Evolutionary conservation across 441 rosid species (phyloP).

Genomic region (Rhodomyrtus psidioides): DNA sequence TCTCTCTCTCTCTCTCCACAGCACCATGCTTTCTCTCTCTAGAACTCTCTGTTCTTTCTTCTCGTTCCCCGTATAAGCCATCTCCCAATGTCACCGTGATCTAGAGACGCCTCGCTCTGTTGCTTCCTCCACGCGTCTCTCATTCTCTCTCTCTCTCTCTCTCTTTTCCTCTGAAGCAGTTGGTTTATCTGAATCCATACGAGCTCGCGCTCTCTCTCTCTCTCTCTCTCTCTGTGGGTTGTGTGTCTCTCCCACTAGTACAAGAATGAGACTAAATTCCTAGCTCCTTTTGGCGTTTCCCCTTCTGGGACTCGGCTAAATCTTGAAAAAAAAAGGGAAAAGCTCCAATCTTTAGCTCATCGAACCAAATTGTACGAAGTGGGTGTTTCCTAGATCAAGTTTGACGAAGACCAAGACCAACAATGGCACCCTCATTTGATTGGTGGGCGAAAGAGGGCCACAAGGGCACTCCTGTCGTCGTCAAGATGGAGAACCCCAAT

Average conservation of each 20-base stretch:
- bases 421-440: slow-evolving; percentile 67
- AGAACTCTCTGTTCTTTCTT: not conserved
- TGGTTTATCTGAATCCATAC: not conserved
- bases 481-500: slow-evolving; percentile 94
- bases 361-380: not conserved
- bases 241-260: not conserved
- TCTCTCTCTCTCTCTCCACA: not conserved
- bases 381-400: not conserved
- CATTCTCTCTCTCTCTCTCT: not conserved
- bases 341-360: not conserved
- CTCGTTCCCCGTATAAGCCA: not conserved
- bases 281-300: slow-evolving; percentile 7
- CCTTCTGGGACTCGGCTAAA: not conserved
- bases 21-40: not conserved
- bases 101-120: slow-evolving; percentile 15
- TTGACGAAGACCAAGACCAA: not conserved
- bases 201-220: not conserved
- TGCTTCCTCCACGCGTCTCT: slow-evolving; percentile 27
- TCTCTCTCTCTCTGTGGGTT: not conserved
- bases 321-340: not conserved
- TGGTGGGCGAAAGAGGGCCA: slow-evolving; percentile 79
- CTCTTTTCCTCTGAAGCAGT: not conserved
- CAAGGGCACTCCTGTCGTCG: slow-evolving; percentile 86
- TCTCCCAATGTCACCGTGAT: slow-evolving; percentile 11
- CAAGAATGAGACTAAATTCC: slow-evolving; percentile 30